Percentiles rank a stretch among this genome's conserved stretches.
These are phyloP conservation scores for Diaporthe sp. DNA, from an alignment of 2,329 filamentous ascomycete species.

Conservation along the genomic window DNA sequence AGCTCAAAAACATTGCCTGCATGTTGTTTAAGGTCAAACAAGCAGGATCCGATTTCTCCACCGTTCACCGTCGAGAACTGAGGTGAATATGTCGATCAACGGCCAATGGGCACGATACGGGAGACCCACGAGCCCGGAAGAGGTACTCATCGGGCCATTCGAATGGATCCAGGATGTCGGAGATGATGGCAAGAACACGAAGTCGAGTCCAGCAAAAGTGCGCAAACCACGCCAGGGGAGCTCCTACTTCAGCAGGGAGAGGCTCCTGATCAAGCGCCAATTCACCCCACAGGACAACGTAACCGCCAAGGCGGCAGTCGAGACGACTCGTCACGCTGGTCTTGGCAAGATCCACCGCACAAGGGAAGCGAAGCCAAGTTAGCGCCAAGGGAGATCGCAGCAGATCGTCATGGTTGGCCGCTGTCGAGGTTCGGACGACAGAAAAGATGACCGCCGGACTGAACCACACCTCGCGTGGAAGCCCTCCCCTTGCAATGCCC, in stretches of 20 bases:
- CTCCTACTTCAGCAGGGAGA: neutral
- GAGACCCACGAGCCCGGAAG: slow-evolving; percentile 13
- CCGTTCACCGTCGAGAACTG: slow-evolving; percentile 9
- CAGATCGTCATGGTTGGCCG: slow-evolving; percentile 30
- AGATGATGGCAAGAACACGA: slow-evolving; percentile 25
- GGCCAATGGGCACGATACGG: neutral
- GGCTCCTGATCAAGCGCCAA: slow-evolving; percentile 21
- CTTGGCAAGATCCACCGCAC: slow-evolving; percentile 24
- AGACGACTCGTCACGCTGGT: slow-evolving; percentile 7
- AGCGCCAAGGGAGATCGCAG: slow-evolving; percentile 21
- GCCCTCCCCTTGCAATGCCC: slow-evolving; percentile 11
- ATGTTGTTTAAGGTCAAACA: slow-evolving; percentile 13
- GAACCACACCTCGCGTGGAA: neutral
- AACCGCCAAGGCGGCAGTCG: slow-evolving; percentile 33
- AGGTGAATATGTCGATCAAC: neutral
- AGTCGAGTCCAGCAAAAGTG: slow-evolving; percentile 5
- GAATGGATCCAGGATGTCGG: slow-evolving; percentile 6
- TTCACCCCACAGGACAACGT: slow-evolving; percentile 23
- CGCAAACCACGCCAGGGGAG: slow-evolving; percentile 2
- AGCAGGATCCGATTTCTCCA: slow-evolving; percentile 31
- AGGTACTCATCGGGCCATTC: neutral
- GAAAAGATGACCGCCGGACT: slow-evolving; percentile 17
- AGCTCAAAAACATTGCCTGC: neutral
- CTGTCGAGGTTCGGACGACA: slow-evolving; percentile 28
- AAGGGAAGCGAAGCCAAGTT: slow-evolving; percentile 21